Base-by-base conservation (phyloP, 176 grass and related monocot species). In the Aechmea fasciata region DNA sequence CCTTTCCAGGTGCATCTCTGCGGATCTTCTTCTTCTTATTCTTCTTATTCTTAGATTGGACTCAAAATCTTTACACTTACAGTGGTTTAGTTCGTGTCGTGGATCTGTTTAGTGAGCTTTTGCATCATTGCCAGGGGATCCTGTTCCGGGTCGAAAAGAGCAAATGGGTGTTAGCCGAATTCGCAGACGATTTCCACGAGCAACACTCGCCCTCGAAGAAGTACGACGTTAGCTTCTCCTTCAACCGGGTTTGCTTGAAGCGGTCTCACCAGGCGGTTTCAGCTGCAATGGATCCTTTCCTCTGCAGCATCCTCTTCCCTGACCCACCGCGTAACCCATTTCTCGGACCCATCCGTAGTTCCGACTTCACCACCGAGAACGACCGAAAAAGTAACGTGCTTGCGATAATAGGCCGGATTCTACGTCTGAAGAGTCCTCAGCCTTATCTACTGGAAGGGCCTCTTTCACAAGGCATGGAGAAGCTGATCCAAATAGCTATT, bases 191-290 rank as follows among this genome's bases (percentile, higher is more conserved):
- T 57, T 83, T 78, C 57, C 63, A 78, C 51, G 50, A 12, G 26
- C 81, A 83, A 23, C 81, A 83, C 48, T 23, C 65, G 65, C 13
- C 52, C 22, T 49, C 63, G 10, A 69, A 68, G 14, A 78, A 69
- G 53, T 78, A 83, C 4, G 47, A 83, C 3, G 52, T 78, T 12
- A 78, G 52, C 52, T 83, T 83, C 69, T 83, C 75, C 62, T 83
- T 78, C 75, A 83, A 78, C 51, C 64, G 63, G 49, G 74, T 78
- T 67, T 83, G 80, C 49, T 71, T 83, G 51, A 78, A 83, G 23
- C 68, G 74, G 17, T 69, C 69, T 48, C 69, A 74, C 26, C 33
- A n/a, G 9, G 74, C 80, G 61, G 63, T 83, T 62, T 78, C 74
- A 14, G 74, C 68, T 25, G 52, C 74, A 25, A 17, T 53, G 50